A percentile compares a stretch with the other conserved stretches of the same genome.
Conservation (phyloP, 2,329 filamentous ascomycete genomes). For the Botrytis cinerea region DNA sequence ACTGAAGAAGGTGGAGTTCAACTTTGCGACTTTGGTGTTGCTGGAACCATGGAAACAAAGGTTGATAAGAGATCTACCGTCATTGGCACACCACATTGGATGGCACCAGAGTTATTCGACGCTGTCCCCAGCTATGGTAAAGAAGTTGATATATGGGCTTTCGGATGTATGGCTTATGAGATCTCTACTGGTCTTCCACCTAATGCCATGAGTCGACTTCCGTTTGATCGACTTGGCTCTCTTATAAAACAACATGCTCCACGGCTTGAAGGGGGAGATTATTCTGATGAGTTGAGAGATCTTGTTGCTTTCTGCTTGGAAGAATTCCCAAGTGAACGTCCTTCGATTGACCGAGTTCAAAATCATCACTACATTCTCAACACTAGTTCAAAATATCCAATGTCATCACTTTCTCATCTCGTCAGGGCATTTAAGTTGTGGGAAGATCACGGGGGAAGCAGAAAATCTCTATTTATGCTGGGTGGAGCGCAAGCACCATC, state of each 20-base stretch:
- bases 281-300: constrained; percentile 67
- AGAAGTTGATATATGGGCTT: constrained; percentile 82
- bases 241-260: constrained; percentile 64
- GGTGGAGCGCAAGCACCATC: constrained; percentile 55
- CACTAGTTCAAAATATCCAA: constrained; percentile 64
- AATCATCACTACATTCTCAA: constrained; percentile 68
- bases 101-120: constrained; percentile 78
- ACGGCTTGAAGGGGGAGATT: constrained; percentile 69
- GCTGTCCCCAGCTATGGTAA: constrained; percentile 65
- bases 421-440: constrained; percentile 73
- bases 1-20: constrained; percentile 76
- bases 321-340: constrained; percentile 66
- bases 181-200: constrained; percentile 78
- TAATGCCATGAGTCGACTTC: constrained; percentile 59
- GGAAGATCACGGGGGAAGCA: constrained; percentile 72
- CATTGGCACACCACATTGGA: constrained; percentile 82
- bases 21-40: constrained; percentile 83
- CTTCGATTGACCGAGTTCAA: constrained; percentile 68
- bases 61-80: constrained; percentile 78
- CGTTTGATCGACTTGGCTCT: constrained; percentile 51
- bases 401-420: constrained; percentile 61
- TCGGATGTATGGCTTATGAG: constrained; percentile 78
- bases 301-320: constrained; percentile 74
- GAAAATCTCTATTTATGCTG: constrained; percentile 63
- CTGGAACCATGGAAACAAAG: constrained; percentile 73